These are phyloP conservation scores for Novakomyces olei DNA, from an alignment of 805 yeast genomes.

Conservation along the genomic window DNA sequence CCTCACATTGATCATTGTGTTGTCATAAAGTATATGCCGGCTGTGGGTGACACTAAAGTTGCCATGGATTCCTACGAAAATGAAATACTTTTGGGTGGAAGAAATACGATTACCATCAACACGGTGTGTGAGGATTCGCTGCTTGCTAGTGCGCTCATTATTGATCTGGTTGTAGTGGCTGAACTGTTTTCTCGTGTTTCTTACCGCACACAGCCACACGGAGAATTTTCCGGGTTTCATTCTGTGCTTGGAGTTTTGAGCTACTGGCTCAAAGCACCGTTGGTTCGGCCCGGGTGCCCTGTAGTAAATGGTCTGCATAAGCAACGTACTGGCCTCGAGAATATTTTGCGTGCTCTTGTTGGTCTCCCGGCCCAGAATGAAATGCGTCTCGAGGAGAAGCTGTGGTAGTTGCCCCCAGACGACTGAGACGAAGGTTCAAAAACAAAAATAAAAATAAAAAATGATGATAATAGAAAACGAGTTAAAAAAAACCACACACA, in stretches of 20 bases:
- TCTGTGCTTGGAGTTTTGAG: slow-evolving; percentile 69
- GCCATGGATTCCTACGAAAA: slow-evolving; percentile 98
- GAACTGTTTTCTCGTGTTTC: slow-evolving; percentile 76
- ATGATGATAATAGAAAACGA: too few species aligned
- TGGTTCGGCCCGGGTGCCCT: slow-evolving; percentile 73
- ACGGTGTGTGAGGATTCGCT: slow-evolving; percentile 92
- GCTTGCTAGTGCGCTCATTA: slow-evolving; percentile 82
- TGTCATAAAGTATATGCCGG: slow-evolving; percentile 80
- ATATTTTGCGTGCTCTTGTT: slow-evolving; percentile 66
- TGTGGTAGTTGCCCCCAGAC: too few species aligned
- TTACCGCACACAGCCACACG: slow-evolving; percentile 36
- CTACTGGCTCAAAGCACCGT: slow-evolving; percentile 94
- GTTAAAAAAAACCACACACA: too few species aligned
- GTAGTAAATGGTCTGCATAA: slow-evolving; percentile 86
- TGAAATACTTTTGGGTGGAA: slow-evolving; percentile 94
- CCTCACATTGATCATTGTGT: slow-evolving; percentile 75
- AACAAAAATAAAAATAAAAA: too few species aligned
- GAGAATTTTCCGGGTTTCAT: slow-evolving; percentile 43
- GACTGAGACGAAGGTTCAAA: too few species aligned
- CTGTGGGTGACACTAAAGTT: slow-evolving; percentile 89
- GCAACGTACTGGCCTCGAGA: slow-evolving; percentile 82
- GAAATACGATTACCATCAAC: slow-evolving; percentile 79
- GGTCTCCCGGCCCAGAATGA: slow-evolving; percentile 83
- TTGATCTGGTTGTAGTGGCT: slow-evolving; percentile 72
- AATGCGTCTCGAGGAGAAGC: slow-evolving; percentile 78